Base-by-base conservation (phyloP, 805 yeast species). In the Ogataea siamensis region DNA sequence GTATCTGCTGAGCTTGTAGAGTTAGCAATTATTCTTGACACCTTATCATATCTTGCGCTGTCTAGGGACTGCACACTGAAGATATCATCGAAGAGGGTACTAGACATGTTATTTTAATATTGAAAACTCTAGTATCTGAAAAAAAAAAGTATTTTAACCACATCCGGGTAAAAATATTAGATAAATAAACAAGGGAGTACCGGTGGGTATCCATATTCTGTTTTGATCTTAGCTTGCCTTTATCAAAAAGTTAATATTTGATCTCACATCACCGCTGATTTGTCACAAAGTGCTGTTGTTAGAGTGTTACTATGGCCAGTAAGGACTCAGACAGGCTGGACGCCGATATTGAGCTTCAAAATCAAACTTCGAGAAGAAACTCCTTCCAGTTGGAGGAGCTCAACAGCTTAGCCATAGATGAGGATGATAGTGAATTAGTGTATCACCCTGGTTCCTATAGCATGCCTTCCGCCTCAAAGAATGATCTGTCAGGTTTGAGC, bases 31-130 rank as follows among this genome's bases (percentile, higher is more conserved):
- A 91, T 76, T 56, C 99, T 85, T 15, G 87, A 71, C 12, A 91
- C 96, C 58, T 84, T 87, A 73, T 87, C 94, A 70, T 91, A 91
- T 59, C 96, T 80, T 32, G 87, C 96, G 22, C 82, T 65, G 58
- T 91, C 98, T 33, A 86, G 81, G 28, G 89, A 79, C 45, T 83
- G 80, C 54, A 93, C 80, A 46, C 78, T 78, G 69, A 91, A 93
- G 58, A 89, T 80, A 65, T 91, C 98, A 64, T 93, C 97, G 62
- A 93, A 93, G 49, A 93, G 74, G 24, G 91, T 83, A 57, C 83
- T 61, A 24, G 84, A 74, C 87, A 79, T 77, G 26, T 5, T 28
- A 12, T 22, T 12, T 14, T 5, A 10, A 31, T 22, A 14, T 19
- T n/a, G 8, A 18, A n/a, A 23, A 24, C 18, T 24, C 28, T 28